Percentiles rank a stretch among this genome's conserved stretches.
Conservation (phyloP, 2,329 filamentous ascomycete species). For the Graphium sp. region DNA sequence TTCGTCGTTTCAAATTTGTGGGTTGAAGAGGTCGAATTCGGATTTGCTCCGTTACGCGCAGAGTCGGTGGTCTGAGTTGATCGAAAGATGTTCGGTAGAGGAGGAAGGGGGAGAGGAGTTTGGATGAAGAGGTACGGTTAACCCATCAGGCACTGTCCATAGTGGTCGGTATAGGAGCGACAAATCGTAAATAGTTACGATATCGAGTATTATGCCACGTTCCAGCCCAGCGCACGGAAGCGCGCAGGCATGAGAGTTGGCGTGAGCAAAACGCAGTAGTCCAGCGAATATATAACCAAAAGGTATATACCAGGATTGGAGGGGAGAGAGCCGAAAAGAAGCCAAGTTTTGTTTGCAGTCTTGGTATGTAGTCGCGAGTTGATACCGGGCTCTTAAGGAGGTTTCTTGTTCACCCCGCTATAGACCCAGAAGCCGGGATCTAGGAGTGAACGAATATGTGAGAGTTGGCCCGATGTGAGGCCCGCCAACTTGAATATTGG, state of each 20-base stretch:
- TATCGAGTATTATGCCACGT: too few species aligned
- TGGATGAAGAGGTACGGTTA: too few species aligned
- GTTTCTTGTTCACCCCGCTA: constrained; percentile 91
- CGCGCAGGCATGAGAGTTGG: background rate
- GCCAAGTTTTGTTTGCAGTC: background rate
- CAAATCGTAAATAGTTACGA: too few species aligned
- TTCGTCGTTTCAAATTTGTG: too few species aligned
- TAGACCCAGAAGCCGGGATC: constrained; percentile 90
- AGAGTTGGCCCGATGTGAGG: constrained; percentile 10
- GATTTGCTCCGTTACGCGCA: too few species aligned
- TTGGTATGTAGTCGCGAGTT: background rate
- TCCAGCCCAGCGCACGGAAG: too few species aligned
- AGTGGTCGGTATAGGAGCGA: too few species aligned
- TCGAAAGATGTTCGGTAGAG: too few species aligned
- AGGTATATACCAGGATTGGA: background rate
- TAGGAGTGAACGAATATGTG: constrained; percentile 49
- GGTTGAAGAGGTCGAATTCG: too few species aligned
- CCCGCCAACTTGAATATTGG: constrained; percentile 19
- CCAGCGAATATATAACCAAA: background rate
- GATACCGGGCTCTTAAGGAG: constrained; percentile 60
- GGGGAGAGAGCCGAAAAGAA: background rate
- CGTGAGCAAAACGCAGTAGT: background rate
- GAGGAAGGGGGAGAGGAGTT: too few species aligned
- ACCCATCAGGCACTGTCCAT: too few species aligned
- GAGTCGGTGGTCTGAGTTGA: too few species aligned